Evolutionary conservation across 176 grass and related monocot genomes (phyloP), one percentile per base, ranked within the genome.

Genomic region (Leersia perrieri): DNA sequence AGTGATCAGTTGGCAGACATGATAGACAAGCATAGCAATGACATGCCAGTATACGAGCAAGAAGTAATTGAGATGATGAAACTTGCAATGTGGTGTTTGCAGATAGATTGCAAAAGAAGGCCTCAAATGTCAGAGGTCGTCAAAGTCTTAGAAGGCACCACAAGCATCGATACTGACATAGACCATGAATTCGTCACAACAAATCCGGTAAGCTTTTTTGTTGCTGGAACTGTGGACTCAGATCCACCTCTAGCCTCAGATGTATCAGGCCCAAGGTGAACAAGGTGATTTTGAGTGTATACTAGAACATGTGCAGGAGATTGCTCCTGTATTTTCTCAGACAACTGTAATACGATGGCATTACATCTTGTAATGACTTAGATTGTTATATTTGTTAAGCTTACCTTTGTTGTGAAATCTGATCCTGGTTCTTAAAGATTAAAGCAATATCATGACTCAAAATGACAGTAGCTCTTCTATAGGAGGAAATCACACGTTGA

Each of bases 101-200:
- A n/a, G n/a, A n/a, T n/a, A n/a, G n/a, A n/a, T n/a, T n/a, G n/a
- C n/a, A n/a, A n/a, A n/a, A n/a, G 28, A 72, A 85, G 88, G 63
- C 88, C 91, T 80, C 73, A 62, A 38, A 93, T 93, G 91, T 86
- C 82, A 0, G 79, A 77, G 22, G 91, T 90, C 0, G 64, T 93
- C 2, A 83, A 85, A 68, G 78, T 88, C 2, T 41, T 93, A 20
- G 82, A 93, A 88, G 88, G 88, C 23, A 18, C 27, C 49, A 79
- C 75, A 62, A 15, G 7, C 0, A 12, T 35, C 28, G 57, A 93
- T 26, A 85, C n/a, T 23, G 51, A 33, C 7, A 60, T 90, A 64
- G 82, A 76, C 16, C 68, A 82, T 80, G 69, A 63, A 4, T 85
- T 90, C 20, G 40, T 90, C 0, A 15, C 16, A 1, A 87, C 49